A percentile compares a stretch with the other conserved stretches of the same genome.
These are phyloP conservation scores for Cercospora sp. DNA, from an alignment of 2,329 filamentous ascomycete genomes.

Conservation along the genomic window DNA sequence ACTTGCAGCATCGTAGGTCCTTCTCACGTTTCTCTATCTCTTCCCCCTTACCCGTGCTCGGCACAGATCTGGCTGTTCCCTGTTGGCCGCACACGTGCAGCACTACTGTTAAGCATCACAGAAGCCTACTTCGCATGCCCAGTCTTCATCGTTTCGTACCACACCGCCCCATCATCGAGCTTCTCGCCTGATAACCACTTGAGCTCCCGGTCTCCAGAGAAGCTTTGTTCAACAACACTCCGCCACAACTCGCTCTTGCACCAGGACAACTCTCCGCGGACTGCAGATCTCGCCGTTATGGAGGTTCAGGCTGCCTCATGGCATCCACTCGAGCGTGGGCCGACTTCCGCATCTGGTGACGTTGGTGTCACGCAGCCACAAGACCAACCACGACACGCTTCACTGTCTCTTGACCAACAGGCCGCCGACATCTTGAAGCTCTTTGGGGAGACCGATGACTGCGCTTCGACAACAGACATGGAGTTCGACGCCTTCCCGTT, in stretches of 20 bases:
- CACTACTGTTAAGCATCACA: slow-evolving; percentile 25
- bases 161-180: slow-evolving; percentile 29
- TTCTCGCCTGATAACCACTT: slow-evolving; percentile 21
- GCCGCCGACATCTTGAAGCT: slow-evolving; percentile 23
- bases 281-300: slow-evolving; percentile 13
- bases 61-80: slow-evolving; percentile 11
- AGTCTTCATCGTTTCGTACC: slow-evolving; percentile 27
- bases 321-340: slow-evolving; percentile 18
- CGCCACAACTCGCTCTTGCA: slow-evolving; percentile 2
- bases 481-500: slow-evolving; percentile 19
- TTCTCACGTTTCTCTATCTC: slow-evolving; percentile 20
- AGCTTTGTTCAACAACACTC: slow-evolving; percentile 9
- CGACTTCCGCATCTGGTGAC: slow-evolving; percentile 25
- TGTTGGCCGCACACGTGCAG: slow-evolving; percentile 18
- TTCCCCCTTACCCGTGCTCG: slow-evolving; percentile 11
- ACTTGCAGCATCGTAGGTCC: slow-evolving; percentile 27
- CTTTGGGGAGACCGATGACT: slow-evolving; percentile 15
- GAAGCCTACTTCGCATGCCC: slow-evolving; percentile 23
- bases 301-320: slow-evolving; percentile 22
- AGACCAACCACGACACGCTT: slow-evolving; percentile 21
- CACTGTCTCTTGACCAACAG: slow-evolving; percentile 25
- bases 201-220: slow-evolving; percentile 10
- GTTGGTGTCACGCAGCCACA: slow-evolving; percentile 23
- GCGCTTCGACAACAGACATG: slow-evolving; percentile 18
- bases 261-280: not conserved